phyloP scores from a whole-genome alignment of 495 filamentous ascomycete genomes.

The Aspergillus cavernicola region DNA sequence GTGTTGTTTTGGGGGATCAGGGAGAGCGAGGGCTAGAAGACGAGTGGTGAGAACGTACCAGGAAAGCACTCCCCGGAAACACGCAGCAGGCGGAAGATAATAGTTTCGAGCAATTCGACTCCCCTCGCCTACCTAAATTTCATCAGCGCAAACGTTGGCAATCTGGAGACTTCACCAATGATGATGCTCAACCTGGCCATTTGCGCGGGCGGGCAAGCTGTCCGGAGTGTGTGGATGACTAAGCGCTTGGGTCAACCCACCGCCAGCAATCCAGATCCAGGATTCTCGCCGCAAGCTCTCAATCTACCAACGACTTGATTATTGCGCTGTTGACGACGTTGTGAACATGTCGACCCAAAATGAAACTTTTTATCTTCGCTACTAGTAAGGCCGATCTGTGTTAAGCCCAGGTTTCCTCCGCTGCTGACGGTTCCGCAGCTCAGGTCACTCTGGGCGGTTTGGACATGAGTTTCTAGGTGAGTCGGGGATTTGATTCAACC shows the following conservation, averaged over 20 bases:
- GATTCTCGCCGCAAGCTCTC: slow-evolving; percentile 12
- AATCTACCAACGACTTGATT: background rate
- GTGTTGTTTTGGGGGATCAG: slow-evolving; percentile 36
- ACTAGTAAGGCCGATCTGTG: slow-evolving; percentile 68
- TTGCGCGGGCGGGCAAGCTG: slow-evolving; percentile 39
- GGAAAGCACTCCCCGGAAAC: slow-evolving; percentile 26
- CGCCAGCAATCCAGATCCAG: slow-evolving; percentile 9
- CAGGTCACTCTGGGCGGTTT: slow-evolving; percentile 95
- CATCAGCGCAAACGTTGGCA: slow-evolving; percentile 33
- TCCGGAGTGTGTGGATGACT: slow-evolving; percentile 50
- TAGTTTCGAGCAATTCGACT: slow-evolving; percentile 35
- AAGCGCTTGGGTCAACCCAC: slow-evolving; percentile 26
- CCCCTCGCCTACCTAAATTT: slow-evolving; percentile 42
- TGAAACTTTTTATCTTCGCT: slow-evolving; percentile 93
- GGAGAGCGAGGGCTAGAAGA: slow-evolving; percentile 13
- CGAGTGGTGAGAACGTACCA: slow-evolving; percentile 21
- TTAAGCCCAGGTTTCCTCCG: slow-evolving; percentile 40
- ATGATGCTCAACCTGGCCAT: slow-evolving; percentile 40
- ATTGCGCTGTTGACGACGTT: background rate
- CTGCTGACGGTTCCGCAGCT: slow-evolving; percentile 61
- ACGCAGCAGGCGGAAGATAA: slow-evolving; percentile 17
- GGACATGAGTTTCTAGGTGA: slow-evolving; percentile 97
- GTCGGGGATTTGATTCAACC: slow-evolving; percentile 1
- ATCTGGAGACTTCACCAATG: slow-evolving; percentile 28
- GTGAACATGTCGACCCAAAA: slow-evolving; percentile 48